Base-by-base conservation (phyloP, 257 asterid genomes). In the Coffea canephora region DNA sequence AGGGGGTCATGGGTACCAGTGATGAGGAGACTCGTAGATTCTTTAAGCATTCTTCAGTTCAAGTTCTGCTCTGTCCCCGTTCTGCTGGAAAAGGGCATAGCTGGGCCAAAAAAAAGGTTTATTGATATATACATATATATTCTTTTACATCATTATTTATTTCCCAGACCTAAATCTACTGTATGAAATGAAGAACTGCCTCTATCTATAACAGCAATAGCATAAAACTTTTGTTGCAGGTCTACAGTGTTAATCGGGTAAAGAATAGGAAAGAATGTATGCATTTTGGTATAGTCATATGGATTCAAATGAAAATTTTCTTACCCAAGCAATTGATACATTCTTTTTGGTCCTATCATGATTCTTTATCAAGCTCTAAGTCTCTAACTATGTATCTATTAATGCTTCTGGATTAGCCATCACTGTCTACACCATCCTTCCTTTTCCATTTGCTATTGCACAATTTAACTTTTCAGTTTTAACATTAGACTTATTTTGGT, bases 1-100 rank as follows among this genome's bases (percentile, higher is more conserved):
- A 94, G 18, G 98, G 98, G 34, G 85, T 92, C 69, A 94, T 94
- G 98, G 81, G 71, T 81, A 92, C 98, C 71, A 88, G 85, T 72
- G 98, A 94, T 76, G 98, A 94, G 83, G 98, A 90, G 87, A 94
- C 98, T 68, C 94, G 97, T 5, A 92, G 94, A 76, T 94, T 81
- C 82, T 94, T 94, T 87, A 94, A 94, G 93, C 90, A 91, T 81
- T 94, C 97, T 79, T 94, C 97, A 59, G 98, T 94, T 77, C 94
- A 91, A 80, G 96, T 94, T 77, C 84, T 94, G 59, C 85, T 94
- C 73, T 91, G 97, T 83, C 97, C 98, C 41, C 91, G 98, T 46
- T 69, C 84, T 76, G 97, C 94, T 78, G 90, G 89, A 73, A 94
- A 94, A 87, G 95, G 97, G 54, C 87, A 83, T 69, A 92, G 98